Percentiles rank a stretch among this genome's conserved stretches.
These are phyloP conservation scores for Naganishia vishniacii DNA, from an alignment of 768 basidiomycete species.

Conservation along the genomic window DNA sequence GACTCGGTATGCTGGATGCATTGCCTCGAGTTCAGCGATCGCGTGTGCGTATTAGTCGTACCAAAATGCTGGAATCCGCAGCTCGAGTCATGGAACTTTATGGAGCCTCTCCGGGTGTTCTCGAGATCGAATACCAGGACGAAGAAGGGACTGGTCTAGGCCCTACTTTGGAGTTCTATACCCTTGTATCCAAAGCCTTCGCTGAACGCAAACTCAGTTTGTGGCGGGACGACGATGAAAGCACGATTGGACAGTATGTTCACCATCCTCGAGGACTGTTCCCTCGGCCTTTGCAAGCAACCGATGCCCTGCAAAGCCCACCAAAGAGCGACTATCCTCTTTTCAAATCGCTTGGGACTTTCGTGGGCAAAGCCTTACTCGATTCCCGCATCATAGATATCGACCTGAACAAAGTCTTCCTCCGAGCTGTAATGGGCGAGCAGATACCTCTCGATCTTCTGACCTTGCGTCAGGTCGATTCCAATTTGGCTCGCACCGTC, in stretches of 20 bases:
- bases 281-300: conserved; percentile 60
- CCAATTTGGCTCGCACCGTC: conserved; percentile 77
- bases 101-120: conserved; percentile 83
- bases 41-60: conserved; percentile 92
- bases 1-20: conserved; percentile 87
- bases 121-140: conserved; percentile 98
- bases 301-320: neutral
- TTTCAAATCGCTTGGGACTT: conserved; percentile 85
- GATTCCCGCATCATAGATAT: conserved; percentile 97
- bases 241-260: conserved; percentile 63
- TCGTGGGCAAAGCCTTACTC: conserved; percentile 91
- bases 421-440: conserved; percentile 81
- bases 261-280: conserved; percentile 78
- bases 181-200: conserved; percentile 93
- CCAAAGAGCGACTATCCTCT: conserved; percentile 10
- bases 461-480: conserved; percentile 81
- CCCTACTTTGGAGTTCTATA: conserved; percentile 96
- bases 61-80: conserved; percentile 89
- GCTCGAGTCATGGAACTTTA: conserved; percentile 89
- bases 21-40: conserved; percentile 87
- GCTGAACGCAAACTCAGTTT: conserved; percentile 78
- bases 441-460: conserved; percentile 75
- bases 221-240: conserved; percentile 78
- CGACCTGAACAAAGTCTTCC: conserved; percentile 88
- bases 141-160: conserved; percentile 97